Evolutionary conservation across 352 stramenopile genomes (phyloP), one percentile per base, ranked within the genome.

Genomic region (Pythium rishiriense): DNA sequence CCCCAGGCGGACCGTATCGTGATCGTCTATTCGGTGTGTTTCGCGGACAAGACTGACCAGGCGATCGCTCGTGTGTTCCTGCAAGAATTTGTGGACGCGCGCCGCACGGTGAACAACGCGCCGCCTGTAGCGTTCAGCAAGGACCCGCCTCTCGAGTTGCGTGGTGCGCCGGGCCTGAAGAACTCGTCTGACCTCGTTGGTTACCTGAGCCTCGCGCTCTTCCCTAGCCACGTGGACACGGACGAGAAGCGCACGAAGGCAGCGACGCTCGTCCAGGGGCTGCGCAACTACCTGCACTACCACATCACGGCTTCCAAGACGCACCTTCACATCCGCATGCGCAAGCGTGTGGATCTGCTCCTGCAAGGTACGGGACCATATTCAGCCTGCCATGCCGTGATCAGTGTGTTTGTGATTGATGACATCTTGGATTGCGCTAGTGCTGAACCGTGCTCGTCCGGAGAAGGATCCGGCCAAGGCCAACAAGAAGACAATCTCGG

Each of bases 231-330:
- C 70, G 87, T 98, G 24, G 79, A 96, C 56, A 88, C 81, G 56
- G 79, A 81, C 11, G 87, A 84, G 59, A 97, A 97, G 75, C 89
- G 91, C 35, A 78, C 89, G 35, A 97, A 97, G 70, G 85, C 87
- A 0, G 85, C 95, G 29, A 94, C 84, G 33, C 74, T 97, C 15
- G 72, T 98, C 33, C 79, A 94, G 53, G 73, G 87, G 19, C 95
- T 98, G 64, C 85, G 93, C 26, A 96, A 94, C 65, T 98, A 98
- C 85, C 71, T 98, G 50, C 91, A 97, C 73, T 98, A 98, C 83
- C 94, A 98, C 77, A 97, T 98, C 73, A 98, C 98, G 84, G 90
- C 91, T 19, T 97, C 92, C 35, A 98, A 98, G 76, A 97, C 93
- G 50, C 97, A 98, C 75, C 71, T 98, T 66, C 94, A 98, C 80